Percentiles rank a stretch among this genome's conserved stretches.
phyloP scores from a whole-genome alignment of 768 basidiomycete species.

The Paxillus rubicundulus region DNA sequence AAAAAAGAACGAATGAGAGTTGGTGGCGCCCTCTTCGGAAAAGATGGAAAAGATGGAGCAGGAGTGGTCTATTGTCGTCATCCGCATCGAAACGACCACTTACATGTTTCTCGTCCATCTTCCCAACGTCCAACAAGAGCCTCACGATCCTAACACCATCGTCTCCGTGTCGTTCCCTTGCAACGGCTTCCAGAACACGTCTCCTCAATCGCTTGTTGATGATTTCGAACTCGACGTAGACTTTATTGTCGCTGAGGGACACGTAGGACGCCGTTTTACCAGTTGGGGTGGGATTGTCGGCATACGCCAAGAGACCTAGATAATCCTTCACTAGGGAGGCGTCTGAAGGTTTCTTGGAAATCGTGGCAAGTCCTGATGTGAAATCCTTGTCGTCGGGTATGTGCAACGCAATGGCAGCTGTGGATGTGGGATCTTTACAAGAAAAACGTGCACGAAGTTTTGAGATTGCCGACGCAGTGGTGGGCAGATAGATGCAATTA shows the following conservation, averaged over 20 bases:
- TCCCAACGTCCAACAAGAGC: constrained; percentile 75
- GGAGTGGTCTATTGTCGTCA: too few relatives aligned
- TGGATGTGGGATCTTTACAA: constrained; percentile 58
- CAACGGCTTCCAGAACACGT: constrained; percentile 71
- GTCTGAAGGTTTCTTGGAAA: constrained; percentile 51
- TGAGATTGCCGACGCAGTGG: not conserved
- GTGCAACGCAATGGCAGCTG: constrained; percentile 60
- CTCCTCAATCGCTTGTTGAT: constrained; percentile 65
- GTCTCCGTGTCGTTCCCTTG: constrained; percentile 79
- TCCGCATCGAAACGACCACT: constrained; percentile 15
- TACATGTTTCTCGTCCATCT: constrained; percentile 94
- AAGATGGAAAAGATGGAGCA: too few relatives aligned
- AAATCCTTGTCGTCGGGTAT: constrained; percentile 62
- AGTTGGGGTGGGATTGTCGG: constrained; percentile 77
- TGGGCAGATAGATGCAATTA: constrained; percentile 24
- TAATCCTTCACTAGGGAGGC: constrained; percentile 72
- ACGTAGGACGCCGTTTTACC: constrained; percentile 72
- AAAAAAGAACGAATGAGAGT: not conserved
- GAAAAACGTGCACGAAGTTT: not conserved
- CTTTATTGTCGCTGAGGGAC: constrained; percentile 65
- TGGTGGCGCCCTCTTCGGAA: not conserved
- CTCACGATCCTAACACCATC: constrained; percentile 82
- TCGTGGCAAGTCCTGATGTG: constrained; percentile 58
- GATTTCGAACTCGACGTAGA: constrained; percentile 78
- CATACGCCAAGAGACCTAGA: constrained; percentile 72